Conservation (phyloP, 2,329 filamentous ascomycete species). For the Calycina marina region DNA sequence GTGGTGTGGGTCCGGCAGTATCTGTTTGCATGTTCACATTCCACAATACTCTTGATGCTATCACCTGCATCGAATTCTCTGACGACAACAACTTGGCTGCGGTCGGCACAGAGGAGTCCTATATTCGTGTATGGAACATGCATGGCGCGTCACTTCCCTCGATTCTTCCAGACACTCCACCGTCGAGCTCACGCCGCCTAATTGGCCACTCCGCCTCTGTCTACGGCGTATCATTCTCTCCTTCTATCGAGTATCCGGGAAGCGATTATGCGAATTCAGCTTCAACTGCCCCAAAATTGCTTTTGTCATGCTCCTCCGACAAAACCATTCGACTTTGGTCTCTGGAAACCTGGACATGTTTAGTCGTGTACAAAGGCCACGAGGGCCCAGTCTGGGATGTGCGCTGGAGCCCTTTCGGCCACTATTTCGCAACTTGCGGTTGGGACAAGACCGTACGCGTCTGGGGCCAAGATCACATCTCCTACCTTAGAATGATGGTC, state of each 20-base stretch:
- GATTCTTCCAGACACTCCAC: slow-evolving; percentile 41
- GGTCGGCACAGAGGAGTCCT: slow-evolving; percentile 82
- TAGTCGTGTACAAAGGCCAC: slow-evolving; percentile 89
- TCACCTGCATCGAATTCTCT: slow-evolving; percentile 92
- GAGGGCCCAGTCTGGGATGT: slow-evolving; percentile 81
- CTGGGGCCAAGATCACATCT: slow-evolving; percentile 88
- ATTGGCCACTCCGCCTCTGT: slow-evolving; percentile 86
- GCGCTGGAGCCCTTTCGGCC: slow-evolving; percentile 80
- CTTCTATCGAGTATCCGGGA: slow-evolving; percentile 18
- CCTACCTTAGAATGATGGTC: slow-evolving; percentile 73
- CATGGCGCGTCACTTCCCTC: slow-evolving; percentile 71
- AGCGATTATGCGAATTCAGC: slow-evolving; percentile 8
- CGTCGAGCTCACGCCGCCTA: slow-evolving; percentile 57
- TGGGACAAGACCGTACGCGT: slow-evolving; percentile 83
- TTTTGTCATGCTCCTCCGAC: slow-evolving; percentile 80
- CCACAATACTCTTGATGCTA: slow-evolving; percentile 82
- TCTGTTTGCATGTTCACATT: slow-evolving; percentile 98
- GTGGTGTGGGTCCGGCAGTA: slow-evolving; percentile 67
- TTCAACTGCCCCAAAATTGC: slow-evolving; percentile 52
- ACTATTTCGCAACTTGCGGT: slow-evolving; percentile 82
- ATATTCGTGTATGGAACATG: slow-evolving; percentile 86
- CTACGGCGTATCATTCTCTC: slow-evolving; percentile 77
- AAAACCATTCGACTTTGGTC: slow-evolving; percentile 87
- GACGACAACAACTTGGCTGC: slow-evolving; percentile 80
- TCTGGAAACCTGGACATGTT: slow-evolving; percentile 77